A percentile compares a stretch with the other conserved stretches of the same genome.
These are phyloP conservation scores for Thalassiosira mediterranea DNA, from an alignment of 352 stramenopile genomes.

Conservation along the genomic window DNA sequence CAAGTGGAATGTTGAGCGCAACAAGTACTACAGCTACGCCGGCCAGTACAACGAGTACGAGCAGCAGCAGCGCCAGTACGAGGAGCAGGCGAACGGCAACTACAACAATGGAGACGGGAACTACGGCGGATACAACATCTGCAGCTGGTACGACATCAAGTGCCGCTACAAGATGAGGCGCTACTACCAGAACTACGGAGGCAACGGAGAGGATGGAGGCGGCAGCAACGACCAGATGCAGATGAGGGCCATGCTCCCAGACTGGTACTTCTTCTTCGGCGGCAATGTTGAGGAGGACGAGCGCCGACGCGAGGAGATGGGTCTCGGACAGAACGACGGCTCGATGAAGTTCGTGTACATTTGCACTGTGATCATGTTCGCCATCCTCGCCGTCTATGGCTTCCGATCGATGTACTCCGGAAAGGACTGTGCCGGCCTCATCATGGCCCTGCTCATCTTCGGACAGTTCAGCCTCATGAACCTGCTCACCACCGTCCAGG, in stretches of 20 bases:
- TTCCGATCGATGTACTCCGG: constrained; percentile 31
- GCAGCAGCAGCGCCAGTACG: constrained; percentile 23
- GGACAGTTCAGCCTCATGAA: constrained; percentile 50
- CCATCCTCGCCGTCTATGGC: constrained; percentile 45
- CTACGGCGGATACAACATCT: constrained; percentile 15
- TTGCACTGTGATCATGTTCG: constrained; percentile 49
- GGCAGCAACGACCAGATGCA: constrained; percentile 11
- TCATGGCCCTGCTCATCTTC: constrained; percentile 46
- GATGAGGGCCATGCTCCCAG: constrained; percentile 22
- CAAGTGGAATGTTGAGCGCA: constrained; percentile 35
- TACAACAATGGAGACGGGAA: constrained; percentile 42
- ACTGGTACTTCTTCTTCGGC: constrained; percentile 54
- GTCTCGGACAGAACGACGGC: constrained; percentile 7
- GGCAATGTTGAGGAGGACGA: constrained; percentile 27
- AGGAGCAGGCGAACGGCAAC: constrained; percentile 15
- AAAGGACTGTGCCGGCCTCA: constrained; percentile 19
- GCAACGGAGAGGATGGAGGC: constrained; percentile 9
- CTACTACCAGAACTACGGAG: constrained; percentile 26
- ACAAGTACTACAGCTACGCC: constrained; percentile 35
- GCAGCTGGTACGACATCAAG: constrained; percentile 43
- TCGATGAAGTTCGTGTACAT: constrained; percentile 62
- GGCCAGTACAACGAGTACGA: constrained; percentile 47
- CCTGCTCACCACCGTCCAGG: constrained; percentile 42
- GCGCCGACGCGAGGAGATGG: constrained; percentile 29
- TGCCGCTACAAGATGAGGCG: constrained; percentile 20